phyloP scores from a whole-genome alignment of 345 rosid genomes.

The Gossypium ekmanianum region DNA sequence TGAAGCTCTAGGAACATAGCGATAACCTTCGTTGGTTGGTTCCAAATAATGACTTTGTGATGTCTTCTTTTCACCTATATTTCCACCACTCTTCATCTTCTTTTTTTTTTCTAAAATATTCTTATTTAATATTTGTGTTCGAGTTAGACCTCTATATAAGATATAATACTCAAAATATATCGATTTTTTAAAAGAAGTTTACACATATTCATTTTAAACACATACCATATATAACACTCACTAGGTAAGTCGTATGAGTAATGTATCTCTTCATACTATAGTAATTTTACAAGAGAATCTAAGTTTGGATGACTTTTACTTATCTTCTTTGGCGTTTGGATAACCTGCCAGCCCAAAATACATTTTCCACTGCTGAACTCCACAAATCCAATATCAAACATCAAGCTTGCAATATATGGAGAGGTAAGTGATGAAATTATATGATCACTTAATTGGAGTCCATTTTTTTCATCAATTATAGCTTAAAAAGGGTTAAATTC shows the following conservation, averaged over 20 bases:
- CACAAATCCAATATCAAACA: conserved; percentile 25
- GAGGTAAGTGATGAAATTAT: conserved; percentile 36
- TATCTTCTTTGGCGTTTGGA: neutral
- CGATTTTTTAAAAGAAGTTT: neutral
- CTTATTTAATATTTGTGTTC: too few species aligned
- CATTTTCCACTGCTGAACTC: conserved; percentile 48
- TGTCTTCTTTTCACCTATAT: too few species aligned
- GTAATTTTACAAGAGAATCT: neutral
- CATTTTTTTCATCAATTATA: neutral
- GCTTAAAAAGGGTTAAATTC: neutral
- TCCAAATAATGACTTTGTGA: too few species aligned
- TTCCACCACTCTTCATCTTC: too few species aligned
- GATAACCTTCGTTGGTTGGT: too few species aligned
- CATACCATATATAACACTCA: neutral
- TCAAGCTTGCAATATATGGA: conserved; percentile 55
- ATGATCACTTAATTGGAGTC: neutral
- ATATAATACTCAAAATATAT: too few species aligned
- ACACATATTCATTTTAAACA: neutral
- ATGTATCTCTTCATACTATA: too few species aligned
- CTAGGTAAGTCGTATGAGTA: too few species aligned
- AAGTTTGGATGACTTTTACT: neutral
- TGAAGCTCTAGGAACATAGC: too few species aligned
- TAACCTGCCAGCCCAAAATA: conserved; percentile 36
- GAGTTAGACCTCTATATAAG: too few species aligned
- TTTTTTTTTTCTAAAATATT: too few species aligned